phyloP scores from a whole-genome alignment of 108 stramenopile species.

The Epithemia pelagica region DNA sequence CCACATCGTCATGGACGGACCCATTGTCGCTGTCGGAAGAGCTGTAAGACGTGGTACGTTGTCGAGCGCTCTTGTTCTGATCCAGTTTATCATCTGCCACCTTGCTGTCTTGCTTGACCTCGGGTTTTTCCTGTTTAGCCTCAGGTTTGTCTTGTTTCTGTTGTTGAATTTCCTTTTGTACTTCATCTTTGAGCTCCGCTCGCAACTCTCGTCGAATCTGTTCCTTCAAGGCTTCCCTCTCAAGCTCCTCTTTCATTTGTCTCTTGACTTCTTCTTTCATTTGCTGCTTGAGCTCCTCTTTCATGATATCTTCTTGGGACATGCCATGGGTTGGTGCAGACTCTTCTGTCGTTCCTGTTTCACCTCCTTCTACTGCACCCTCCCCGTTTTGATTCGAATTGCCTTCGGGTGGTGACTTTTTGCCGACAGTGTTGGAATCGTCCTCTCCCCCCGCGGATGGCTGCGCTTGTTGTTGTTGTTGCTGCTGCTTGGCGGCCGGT shows the following conservation, averaged over 20 bases:
- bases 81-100: not conserved
- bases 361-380: not conserved
- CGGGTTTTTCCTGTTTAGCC: no score
- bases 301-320: not conserved
- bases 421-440: no score
- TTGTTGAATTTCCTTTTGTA: not conserved
- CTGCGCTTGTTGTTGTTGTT: no score
- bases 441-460: no score
- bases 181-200: not conserved
- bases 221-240: not conserved
- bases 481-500: constrained; percentile 1
- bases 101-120: no score
- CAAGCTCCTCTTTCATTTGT: not conserved
- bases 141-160: not conserved
- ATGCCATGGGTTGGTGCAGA: no score
- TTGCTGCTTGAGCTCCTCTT: not conserved
- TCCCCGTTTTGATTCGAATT: not conserved
- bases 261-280: not conserved
- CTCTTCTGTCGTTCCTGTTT: not conserved
- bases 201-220: not conserved
- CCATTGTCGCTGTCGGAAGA: not conserved
- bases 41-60: not conserved
- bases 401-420: no score
- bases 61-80: not conserved
- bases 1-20: not conserved